A percentile compares a stretch with the other conserved stretches of the same genome.
These are phyloP conservation scores for Starmerella scarabaei DNA, from an alignment of 805 yeast genomes.

Conservation along the genomic window DNA sequence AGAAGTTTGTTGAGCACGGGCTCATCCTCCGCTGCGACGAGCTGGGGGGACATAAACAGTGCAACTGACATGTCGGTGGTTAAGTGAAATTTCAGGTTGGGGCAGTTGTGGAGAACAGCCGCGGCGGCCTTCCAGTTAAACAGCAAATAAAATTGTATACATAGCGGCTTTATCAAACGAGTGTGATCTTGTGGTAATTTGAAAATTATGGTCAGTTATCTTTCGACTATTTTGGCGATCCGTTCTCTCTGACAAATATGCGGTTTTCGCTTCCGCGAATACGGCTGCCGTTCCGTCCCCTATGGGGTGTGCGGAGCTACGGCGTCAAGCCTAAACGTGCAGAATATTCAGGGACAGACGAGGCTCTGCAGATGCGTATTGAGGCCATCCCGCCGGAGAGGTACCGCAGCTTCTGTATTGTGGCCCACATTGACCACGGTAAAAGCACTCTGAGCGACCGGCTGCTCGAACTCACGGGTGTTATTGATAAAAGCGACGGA, in stretches of 20 bases:
- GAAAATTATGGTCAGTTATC: too few species aligned
- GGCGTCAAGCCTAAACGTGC: background rate
- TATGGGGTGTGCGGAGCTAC: background rate
- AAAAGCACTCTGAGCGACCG: constrained; percentile 74
- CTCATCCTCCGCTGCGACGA: background rate
- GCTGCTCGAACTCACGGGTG: constrained; percentile 76
- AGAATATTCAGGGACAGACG: constrained; percentile 1
- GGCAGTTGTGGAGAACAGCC: background rate
- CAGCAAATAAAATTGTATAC: too few species aligned
- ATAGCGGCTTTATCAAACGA: too few species aligned
- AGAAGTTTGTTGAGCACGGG: background rate
- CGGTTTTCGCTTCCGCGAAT: too few species aligned
- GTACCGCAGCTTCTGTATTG: constrained; percentile 83
- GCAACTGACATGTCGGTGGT: too few species aligned
- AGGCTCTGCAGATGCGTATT: constrained; percentile 37
- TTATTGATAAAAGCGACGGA: constrained; percentile 52
- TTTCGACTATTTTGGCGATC: too few species aligned
- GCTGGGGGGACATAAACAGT: too few species aligned
- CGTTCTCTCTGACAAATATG: too few species aligned
- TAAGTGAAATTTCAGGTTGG: too few species aligned
- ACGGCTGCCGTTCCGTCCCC: background rate
- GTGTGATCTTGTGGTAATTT: too few species aligned
- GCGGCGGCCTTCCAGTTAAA: background rate
- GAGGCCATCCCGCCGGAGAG: constrained; percentile 68
- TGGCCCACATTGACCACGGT: constrained; percentile 89